Evolutionary conservation across 352 stramenopile species (phyloP), one percentile per base, ranked within the genome.

Genomic region (Phytopythium chamaehyphon): DNA sequence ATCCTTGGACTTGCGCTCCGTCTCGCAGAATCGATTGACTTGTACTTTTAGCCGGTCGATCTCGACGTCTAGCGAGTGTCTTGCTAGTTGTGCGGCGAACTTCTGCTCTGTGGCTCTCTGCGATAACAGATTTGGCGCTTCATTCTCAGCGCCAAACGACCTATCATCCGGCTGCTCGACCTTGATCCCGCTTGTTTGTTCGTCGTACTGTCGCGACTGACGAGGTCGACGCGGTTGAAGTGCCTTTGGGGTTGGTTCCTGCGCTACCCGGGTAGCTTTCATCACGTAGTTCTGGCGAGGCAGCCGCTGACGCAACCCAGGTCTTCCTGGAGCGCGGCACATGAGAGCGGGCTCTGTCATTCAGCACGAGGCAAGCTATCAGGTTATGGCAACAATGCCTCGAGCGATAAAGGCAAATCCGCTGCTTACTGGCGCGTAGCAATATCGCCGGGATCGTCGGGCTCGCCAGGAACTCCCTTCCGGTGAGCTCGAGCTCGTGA

Each of bases 401-500:
- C n/a, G n/a, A n/a, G n/a, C n/a, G 19, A 42, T 3, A 37, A 54
- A 10, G 5, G 9, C 7, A n/a, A n/a, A n/a, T n/a, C n/a, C n/a
- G n/a, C n/a, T n/a, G n/a, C 23, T 21, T 36, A 48, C 39, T 40
- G 6, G 40, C 35, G 11, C 35, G 49, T 19, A 40, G 31, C 70
- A 45, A 24, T 11, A 52, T 52, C 28, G 46, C 67, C 28, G 54
- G 55, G 55, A 85, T 68, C 1, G 52, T 16, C 3, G 81, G 81
- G 9, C 78, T 91, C 11, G 62, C 55, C 15, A 90, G 38, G 54
- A 91, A 91, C 42, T 91, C 81, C 37, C 58, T 53, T 1, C 81
- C 81, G 16, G 55, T 78, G 1, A 83, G 53, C 1, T 91, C 81
- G 0, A 91, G 63, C 12, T 91, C 81, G 67, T 86, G 66, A 39